These are phyloP conservation scores for Colletotrichum lindemuthianum DNA, from an alignment of 2,329 filamentous ascomycete genomes.

Conservation along the genomic window DNA sequence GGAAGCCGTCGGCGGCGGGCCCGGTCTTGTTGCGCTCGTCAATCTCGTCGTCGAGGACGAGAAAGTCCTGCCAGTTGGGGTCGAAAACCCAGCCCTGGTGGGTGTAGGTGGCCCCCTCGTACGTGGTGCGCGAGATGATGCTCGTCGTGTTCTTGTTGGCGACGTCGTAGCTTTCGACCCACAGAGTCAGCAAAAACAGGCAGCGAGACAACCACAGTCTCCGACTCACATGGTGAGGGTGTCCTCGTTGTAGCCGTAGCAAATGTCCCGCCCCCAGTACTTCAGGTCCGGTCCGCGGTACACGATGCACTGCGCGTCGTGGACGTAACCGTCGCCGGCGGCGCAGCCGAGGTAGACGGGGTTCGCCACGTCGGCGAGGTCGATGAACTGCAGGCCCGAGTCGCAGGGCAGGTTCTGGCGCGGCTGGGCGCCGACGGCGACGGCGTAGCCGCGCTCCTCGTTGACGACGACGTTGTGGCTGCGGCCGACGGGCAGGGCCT, in stretches of 20 bases:
- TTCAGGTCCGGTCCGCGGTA: constrained; percentile 61
- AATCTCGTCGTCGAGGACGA: constrained; percentile 63
- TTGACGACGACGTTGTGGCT: constrained; percentile 60
- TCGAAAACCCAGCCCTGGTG: constrained; percentile 68
- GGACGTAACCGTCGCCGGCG: constrained; percentile 65
- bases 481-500: constrained; percentile 47
- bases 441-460: constrained; percentile 55
- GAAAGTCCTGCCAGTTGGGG: constrained; percentile 53
- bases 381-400: constrained; percentile 66
- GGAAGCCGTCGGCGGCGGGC: constrained; percentile 52
- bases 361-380: constrained; percentile 63
- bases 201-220: constrained; percentile 39
- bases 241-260: constrained; percentile 66
- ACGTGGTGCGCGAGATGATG: constrained; percentile 62
- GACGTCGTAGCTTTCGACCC: constrained; percentile 56
- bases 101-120: constrained; percentile 65
- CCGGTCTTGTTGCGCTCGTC: constrained; percentile 56
- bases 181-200: background rate
- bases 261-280: constrained; percentile 62
- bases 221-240: constrained; percentile 53
- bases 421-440: constrained; percentile 55
- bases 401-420: constrained; percentile 52
- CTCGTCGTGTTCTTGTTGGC: constrained; percentile 58
- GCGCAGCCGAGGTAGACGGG: constrained; percentile 65
- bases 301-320: constrained; percentile 68